Conservation (phyloP, 352 stramenopile species). For the Globisporangium carolinianum region DNA sequence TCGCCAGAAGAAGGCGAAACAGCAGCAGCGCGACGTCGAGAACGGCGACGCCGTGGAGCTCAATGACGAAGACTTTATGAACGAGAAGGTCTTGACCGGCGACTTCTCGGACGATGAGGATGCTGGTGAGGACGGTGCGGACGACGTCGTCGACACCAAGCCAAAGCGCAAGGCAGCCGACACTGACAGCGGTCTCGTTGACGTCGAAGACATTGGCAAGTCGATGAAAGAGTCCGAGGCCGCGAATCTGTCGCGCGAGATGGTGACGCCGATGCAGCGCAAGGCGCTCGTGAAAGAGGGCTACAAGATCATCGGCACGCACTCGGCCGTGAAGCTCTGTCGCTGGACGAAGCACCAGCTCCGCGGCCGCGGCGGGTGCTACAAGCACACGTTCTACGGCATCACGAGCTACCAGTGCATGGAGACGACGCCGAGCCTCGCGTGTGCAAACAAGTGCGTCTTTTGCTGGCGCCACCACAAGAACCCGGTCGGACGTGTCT, state of each 20-base stretch:
- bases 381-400: conserved; percentile 99
- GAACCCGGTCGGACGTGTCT: conserved; percentile 97
- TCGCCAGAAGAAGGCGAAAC: conserved; percentile 76
- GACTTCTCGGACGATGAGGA: conserved; percentile 68
- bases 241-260: conserved; percentile 75
- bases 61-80: conserved; percentile 83
- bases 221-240: conserved; percentile 83
- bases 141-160: neutral
- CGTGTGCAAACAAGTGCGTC: conserved; percentile 98
- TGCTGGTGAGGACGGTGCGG: conserved; percentile 21
- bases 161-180: conserved; percentile 13
- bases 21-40: conserved; percentile 36
- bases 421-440: conserved; percentile 96
- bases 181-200: conserved; percentile 44
- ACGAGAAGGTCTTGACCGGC: conserved; percentile 68
- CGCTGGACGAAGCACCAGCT: conserved; percentile 99
- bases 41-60: conserved; percentile 55
- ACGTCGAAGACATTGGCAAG: conserved; percentile 84
- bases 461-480: conserved; percentile 99
- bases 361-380: conserved; percentile 94
- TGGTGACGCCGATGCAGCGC: conserved; percentile 94
- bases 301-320: conserved; percentile 98
- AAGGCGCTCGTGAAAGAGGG: conserved; percentile 95
- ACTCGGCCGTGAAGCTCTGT: conserved; percentile 98
- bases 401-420: conserved; percentile 99